phyloP scores from a whole-genome alignment of 495 filamentous ascomycete species.

The Annulohypoxylon maeteangense region DNA sequence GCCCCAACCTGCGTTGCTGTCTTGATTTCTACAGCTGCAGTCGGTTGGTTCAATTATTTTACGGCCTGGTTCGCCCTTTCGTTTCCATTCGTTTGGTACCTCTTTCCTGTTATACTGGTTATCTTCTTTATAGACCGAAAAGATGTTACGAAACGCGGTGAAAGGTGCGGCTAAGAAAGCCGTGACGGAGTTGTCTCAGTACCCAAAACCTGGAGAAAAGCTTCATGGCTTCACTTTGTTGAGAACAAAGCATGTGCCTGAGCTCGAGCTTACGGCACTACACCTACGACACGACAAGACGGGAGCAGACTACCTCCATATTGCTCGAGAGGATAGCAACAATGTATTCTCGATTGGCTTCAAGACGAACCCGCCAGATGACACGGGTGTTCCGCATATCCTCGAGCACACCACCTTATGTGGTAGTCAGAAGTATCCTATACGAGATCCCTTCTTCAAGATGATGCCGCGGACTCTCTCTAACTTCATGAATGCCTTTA shows the following conservation, averaged over 20 bases:
- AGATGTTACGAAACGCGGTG: conserved; percentile 63
- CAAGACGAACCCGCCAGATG: conserved; percentile 97
- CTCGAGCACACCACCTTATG: conserved; percentile 97
- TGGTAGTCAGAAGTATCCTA: conserved; percentile 97
- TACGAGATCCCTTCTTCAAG: conserved; percentile 99
- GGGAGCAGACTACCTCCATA: conserved; percentile 93
- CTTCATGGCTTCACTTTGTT: conserved; percentile 93
- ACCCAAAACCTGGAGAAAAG: conserved; percentile 81
- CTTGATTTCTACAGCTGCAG: neutral
- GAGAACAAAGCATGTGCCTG: conserved; percentile 89
- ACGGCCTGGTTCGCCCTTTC: neutral
- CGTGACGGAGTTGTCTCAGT: conserved; percentile 75
- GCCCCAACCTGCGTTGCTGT: neutral
- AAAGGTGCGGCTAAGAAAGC: conserved; percentile 68
- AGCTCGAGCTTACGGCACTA: conserved; percentile 90
- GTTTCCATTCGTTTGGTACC: conserved; percentile 3
- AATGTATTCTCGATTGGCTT: conserved; percentile 99
- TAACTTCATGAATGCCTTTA: conserved; percentile 99
- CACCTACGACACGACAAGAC: conserved; percentile 93
- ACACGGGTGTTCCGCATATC: conserved; percentile 96
- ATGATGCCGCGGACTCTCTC: conserved; percentile 97
- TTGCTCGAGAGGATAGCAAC: conserved; percentile 93
- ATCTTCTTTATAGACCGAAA: conserved; percentile 2
- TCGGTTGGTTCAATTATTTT: neutral
- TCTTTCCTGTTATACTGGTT: conserved; percentile 6